phyloP scores from a whole-genome alignment of 257 asterid species.

The Solanum boliviense region DNA sequence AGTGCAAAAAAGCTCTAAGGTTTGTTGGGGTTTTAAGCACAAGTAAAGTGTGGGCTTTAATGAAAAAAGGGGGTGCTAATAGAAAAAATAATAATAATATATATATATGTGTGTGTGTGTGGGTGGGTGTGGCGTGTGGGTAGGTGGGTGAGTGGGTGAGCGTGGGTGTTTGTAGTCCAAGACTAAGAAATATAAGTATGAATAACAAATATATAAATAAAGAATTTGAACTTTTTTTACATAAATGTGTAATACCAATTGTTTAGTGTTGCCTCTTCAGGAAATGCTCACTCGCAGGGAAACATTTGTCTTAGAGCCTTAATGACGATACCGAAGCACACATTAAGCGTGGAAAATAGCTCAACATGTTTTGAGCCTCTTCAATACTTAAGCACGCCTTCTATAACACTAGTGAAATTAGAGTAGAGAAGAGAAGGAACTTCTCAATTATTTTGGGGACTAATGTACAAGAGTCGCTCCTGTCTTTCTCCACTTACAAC shows the following conservation, averaged over 20 bases:
- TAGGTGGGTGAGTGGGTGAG: not conserved
- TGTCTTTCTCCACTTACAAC: not conserved
- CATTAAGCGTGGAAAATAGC: not conserved
- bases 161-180: not conserved
- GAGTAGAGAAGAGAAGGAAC: not conserved
- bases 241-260: not conserved
- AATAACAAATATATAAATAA: no score
- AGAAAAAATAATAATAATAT: not conserved
- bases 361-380: not conserved
- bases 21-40: not conserved
- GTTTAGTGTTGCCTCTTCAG: not conserved
- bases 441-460: not conserved
- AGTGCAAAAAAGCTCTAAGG: not conserved
- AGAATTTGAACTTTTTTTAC: not conserved
- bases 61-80: not conserved
- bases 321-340: not conserved
- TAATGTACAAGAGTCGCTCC: not conserved
- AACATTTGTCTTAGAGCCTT: not conserved
- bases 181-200: not conserved
- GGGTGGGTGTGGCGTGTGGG: not conserved
- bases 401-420: not conserved
- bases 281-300: not conserved
- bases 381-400: not conserved
- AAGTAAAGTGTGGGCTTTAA: not conserved
- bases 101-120: no score